phyloP scores from a whole-genome alignment of 805 yeast species.

The Kodamaea sagamina region DNA sequence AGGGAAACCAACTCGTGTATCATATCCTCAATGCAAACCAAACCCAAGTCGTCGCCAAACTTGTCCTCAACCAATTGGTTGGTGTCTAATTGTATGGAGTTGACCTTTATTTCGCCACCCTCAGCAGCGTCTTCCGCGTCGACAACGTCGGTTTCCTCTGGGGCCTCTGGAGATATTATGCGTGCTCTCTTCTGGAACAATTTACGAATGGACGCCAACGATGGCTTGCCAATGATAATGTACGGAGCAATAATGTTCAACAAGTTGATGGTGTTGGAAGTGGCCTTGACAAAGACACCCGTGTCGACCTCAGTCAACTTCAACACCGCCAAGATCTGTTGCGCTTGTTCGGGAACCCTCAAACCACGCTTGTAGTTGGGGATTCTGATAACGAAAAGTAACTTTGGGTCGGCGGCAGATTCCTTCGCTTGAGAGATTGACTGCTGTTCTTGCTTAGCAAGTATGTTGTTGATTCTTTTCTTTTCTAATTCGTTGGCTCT shows the following conservation, averaged over 20 bases:
- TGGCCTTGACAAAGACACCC: constrained; percentile 71
- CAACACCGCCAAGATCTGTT: constrained; percentile 57
- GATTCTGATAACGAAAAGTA: constrained; percentile 67
- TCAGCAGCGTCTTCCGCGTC: constrained; percentile 7
- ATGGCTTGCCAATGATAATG: constrained; percentile 71
- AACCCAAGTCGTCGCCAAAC: constrained; percentile 58
- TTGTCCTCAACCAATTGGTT: constrained; percentile 74
- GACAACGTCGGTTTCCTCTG: constrained; percentile 12
- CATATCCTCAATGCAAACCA: constrained; percentile 79
- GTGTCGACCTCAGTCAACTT: constrained; percentile 61
- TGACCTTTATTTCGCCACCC: constrained; percentile 23
- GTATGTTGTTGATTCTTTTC: constrained; percentile 65
- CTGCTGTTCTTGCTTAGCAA: constrained; percentile 47
- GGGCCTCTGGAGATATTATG: constrained; percentile 34
- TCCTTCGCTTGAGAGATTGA: constrained; percentile 20
- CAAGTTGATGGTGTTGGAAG: constrained; percentile 59
- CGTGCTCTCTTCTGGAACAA: constrained; percentile 77
- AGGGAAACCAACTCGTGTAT: constrained; percentile 66
- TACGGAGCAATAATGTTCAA: constrained; percentile 72
- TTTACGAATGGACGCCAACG: constrained; percentile 69
- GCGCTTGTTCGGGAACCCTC: constrained; percentile 65
- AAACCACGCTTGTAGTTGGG: constrained; percentile 61
- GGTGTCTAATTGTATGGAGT: constrained; percentile 55
- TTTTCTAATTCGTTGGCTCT: constrained; percentile 66
- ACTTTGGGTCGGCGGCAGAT: constrained; percentile 35